phyloP scores from a whole-genome alignment of 2,329 filamentous ascomycete genomes.

The Microcyclosporella mali region DNA sequence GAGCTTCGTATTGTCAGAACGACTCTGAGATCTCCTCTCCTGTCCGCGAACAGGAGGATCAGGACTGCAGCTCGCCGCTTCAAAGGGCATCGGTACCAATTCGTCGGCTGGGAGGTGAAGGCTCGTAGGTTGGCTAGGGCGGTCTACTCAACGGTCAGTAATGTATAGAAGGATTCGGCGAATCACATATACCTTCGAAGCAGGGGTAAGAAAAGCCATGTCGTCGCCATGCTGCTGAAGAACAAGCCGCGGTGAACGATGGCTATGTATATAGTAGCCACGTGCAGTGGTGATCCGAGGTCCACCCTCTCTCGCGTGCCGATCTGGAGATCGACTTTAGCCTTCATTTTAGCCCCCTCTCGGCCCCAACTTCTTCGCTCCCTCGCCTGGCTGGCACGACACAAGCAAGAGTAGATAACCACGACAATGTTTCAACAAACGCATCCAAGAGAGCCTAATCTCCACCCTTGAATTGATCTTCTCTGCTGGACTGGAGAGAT shows the following conservation, averaged over 20 bases:
- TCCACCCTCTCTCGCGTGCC: no score
- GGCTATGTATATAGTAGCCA: no score
- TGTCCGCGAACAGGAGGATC: constrained; percentile 80
- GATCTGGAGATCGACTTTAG: no score
- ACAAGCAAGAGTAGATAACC: no score
- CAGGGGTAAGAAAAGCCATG: constrained; percentile 31
- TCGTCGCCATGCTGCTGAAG: constrained; percentile 17
- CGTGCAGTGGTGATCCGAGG: no score
- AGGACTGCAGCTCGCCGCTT: constrained; percentile 76
- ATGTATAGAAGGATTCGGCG: neutral
- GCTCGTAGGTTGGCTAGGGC: constrained; percentile 52
- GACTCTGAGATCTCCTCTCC: constrained; percentile 66
- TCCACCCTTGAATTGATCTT: no score
- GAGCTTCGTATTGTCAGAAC: constrained; percentile 58
- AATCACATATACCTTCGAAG: constrained; percentile 24
- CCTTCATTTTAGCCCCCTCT: no score
- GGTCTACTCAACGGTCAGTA: constrained; percentile 20
- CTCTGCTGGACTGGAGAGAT: no score
- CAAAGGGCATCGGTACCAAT: constrained; percentile 52
- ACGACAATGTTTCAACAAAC: no score
- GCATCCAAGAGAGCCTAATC: no score
- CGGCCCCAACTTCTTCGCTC: no score
- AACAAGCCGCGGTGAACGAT: neutral
- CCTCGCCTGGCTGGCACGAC: no score
- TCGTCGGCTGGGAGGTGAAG: constrained; percentile 52